Conservation (phyloP, 208 protist species). For the Entamoeba histolytica region DNA sequence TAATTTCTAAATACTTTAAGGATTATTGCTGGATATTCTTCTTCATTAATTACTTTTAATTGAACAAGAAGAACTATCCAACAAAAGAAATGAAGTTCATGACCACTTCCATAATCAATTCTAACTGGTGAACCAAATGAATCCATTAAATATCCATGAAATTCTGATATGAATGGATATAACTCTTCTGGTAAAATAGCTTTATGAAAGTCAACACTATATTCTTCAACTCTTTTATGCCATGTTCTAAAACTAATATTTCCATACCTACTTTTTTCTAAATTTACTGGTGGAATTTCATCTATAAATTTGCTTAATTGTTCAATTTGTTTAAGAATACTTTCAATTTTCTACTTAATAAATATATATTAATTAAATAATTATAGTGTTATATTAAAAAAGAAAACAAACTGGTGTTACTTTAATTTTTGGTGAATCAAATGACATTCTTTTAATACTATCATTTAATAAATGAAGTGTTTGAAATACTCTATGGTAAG, state of each 20-base stretch:
- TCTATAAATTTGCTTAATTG: neutral
- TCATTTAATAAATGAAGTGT: neutral
- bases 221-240: neutral
- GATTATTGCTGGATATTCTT: slow-evolving; percentile 50
- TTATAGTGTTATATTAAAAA: no score
- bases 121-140: slow-evolving; percentile 59
- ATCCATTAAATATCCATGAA: neutral
- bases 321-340: neutral
- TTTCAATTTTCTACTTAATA: neutral
- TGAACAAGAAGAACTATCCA: slow-evolving; percentile 60
- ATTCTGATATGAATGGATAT: neutral
- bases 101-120: slow-evolving; percentile 93
- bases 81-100: slow-evolving; percentile 82
- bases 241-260: neutral
- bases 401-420: neutral
- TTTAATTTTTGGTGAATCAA: neutral
- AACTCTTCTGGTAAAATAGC: neutral
- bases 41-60: slow-evolving; percentile 27
- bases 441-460: neutral
- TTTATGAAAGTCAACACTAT: neutral
- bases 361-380: no score
- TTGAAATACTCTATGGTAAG: neutral
- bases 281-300: neutral
- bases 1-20: slow-evolving; percentile 65
- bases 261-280: neutral